Evolutionary conservation across 495 filamentous ascomycete genomes (phyloP), one percentile per base, ranked within the genome.

Genomic region (Pyrenula massariospora): DNA sequence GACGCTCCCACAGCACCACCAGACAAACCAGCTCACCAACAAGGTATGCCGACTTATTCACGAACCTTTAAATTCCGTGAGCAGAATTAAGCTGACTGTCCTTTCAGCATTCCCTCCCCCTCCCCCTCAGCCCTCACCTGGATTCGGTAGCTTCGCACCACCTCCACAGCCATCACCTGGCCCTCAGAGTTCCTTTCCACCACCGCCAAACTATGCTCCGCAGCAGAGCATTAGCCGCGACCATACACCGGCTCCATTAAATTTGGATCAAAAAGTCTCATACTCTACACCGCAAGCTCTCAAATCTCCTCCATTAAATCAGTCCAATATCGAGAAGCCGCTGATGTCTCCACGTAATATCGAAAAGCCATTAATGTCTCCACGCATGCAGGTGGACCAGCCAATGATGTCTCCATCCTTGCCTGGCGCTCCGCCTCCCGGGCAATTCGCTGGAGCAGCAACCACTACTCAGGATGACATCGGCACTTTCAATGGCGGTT

Each of bases 401-500:
- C 31, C 31, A 5, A 42, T 42, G 31, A 42, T 42, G 31, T 42
- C 31, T 42, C 31, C 31, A 62, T 66, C 54, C 69, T 67, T 0
- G 69, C 69, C 1, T 8, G 81, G 80, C 2, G 74, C 81, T 12
- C 79, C 77, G 0, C 48, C 72, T 15, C 60, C 66, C 31, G 72
- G 66, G 0, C 75, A 85, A 24, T 88, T 90, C 56, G 59, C 70
- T 2, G 86, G 88, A 42, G 82, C 80, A 0, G 64, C 59, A 1
- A 58, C 64, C 12, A 77, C 84, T 2, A 78, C 77, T 1, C 71
- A 82, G 24, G 93, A 97, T 68, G 88, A 93, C 54, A 76, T 91
- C 12, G 93, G 93, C 2, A 95, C 86, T 0, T 97, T 98, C 77
- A 96, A 97, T 71, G 93, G 93, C 11, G 93, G 93, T 10, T 90